Base-by-base conservation (phyloP, 2,329 filamentous ascomycete species). In the Ophiostoma sp. region DNA sequence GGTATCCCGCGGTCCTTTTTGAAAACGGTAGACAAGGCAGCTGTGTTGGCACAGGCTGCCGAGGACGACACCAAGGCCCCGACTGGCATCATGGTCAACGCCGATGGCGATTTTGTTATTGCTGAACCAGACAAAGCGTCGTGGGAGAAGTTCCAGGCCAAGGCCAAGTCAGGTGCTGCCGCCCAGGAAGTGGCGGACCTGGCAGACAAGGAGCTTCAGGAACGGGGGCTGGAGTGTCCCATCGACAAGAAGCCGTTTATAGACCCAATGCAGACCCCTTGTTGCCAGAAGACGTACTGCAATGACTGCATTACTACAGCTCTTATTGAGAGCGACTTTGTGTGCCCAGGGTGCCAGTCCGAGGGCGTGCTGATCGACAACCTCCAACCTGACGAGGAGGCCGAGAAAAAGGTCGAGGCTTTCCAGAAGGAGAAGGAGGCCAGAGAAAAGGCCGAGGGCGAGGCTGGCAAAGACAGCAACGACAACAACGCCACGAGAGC, bases 241-340 rank as follows among this genome's bases (percentile, higher is more conserved):
- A 90, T 98, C 84, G 95, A 98, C 87, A 96, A 96, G 81, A 93
- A 92, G 80, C 89, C 97, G 86, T 97, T 98, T 82, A 89, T 96
- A 88, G 92, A 97, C 79, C 94, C 95, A 85, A 95, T 96, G 85
- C 96, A 97, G 87, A 98, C 95, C 77, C 94, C 95, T 73, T 99
- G 95, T 86, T 99, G 95, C 84, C 87, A 91, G 82, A 96, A 91
- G 86, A 97, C 93, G 77, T 99, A 96, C 84, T 99, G 95, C 85
- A 95, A 95, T 87, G 93, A 97, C 79, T 99, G 95, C 89, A 97
- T 99, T 81, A 96, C 95, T 78, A 97, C 97, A 86, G 92, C 93
- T 80, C 89, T 99, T 80, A 94, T 97, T 81, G 93, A 98, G 83
- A 95, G 90, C 86, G 95, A 99, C 85, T 93, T 99, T 81, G 84